Percentiles rank a stretch among this genome's conserved stretches.
Conservation (phyloP, 192 early-diverging fungal genomes). For the Chytriomyces sp. region DNA sequence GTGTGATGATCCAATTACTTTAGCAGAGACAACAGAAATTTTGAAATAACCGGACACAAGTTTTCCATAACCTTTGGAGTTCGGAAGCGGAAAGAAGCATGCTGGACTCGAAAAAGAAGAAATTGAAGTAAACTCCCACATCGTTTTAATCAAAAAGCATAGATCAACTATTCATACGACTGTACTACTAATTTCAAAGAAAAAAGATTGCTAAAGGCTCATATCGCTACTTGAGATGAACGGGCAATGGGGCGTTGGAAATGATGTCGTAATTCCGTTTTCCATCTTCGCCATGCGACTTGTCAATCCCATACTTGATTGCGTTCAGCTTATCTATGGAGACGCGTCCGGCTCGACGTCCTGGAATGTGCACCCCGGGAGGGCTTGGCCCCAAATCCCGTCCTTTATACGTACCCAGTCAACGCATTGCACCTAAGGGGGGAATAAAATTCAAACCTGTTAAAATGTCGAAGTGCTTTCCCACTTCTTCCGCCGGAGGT, state of each 20-base stretch:
- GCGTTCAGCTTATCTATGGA: conserved; percentile 49
- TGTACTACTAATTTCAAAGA: too few species aligned
- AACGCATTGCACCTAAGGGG: neutral
- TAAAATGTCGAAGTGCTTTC: conserved; percentile 46
- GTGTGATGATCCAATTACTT: neutral
- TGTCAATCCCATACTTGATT: conserved; percentile 8
- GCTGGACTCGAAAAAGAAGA: conserved; percentile 2
- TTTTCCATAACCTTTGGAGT: neutral
- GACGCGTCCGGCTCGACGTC: conserved; percentile 34
- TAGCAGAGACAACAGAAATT: neutral
- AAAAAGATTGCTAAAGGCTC: too few species aligned
- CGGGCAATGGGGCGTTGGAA: conserved; percentile 32
- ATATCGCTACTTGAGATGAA: neutral
- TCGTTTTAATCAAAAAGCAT: too few species aligned
- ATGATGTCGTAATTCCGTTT: conserved; percentile 45
- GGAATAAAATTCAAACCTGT: conserved; percentile 39
- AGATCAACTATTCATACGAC: too few species aligned
- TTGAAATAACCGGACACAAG: too few species aligned
- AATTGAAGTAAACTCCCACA: neutral
- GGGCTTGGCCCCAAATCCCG: neutral
- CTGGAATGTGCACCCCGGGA: neutral
- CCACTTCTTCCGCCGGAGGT: conserved; percentile 31
- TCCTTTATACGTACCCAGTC: neutral
- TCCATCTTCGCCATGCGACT: conserved; percentile 4
- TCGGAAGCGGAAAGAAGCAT: conserved; percentile 11